phyloP scores from a whole-genome alignment of 2,329 filamentous ascomycete genomes.

The Phialophora chinensis region DNA sequence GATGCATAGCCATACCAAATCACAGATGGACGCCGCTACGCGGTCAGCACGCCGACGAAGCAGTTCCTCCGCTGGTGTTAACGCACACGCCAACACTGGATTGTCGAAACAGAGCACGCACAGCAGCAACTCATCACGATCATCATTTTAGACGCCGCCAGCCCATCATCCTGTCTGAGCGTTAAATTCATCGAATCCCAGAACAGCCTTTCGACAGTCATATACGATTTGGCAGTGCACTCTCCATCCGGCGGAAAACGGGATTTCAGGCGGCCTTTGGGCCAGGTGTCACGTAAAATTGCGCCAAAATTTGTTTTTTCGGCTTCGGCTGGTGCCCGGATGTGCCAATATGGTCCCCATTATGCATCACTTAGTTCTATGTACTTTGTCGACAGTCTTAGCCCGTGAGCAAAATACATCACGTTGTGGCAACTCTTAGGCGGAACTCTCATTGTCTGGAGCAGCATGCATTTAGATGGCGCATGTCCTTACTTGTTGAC shows the following conservation, averaged over 20 bases:
- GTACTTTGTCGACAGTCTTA: not conserved
- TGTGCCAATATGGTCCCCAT: not conserved
- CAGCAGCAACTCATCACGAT: constrained; percentile 35
- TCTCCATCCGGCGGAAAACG: not conserved
- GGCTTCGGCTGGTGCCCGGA: not conserved
- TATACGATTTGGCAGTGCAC: not conserved
- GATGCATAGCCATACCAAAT: constrained; percentile 70
- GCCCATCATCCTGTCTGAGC: not conserved
- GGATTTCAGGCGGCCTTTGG: not conserved
- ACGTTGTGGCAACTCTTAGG: not conserved
- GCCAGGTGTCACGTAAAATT: not conserved
- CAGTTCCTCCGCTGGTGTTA: constrained; percentile 30
- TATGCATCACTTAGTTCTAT: not conserved
- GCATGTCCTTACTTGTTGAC: not conserved
- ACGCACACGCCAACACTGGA: constrained; percentile 27
- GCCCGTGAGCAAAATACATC: not conserved
- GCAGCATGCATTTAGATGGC: not conserved
- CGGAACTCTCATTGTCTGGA: not conserved
- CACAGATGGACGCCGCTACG: constrained; percentile 66
- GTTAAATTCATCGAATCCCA: not conserved
- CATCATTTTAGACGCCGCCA: constrained; percentile 30
- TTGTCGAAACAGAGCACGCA: constrained; percentile 30
- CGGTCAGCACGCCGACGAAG: constrained; percentile 52
- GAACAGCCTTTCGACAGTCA: not conserved
- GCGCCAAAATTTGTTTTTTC: not conserved